Conservation (phyloP, 176 grass and related monocot genomes). For the Panicum miliaceum region DNA sequence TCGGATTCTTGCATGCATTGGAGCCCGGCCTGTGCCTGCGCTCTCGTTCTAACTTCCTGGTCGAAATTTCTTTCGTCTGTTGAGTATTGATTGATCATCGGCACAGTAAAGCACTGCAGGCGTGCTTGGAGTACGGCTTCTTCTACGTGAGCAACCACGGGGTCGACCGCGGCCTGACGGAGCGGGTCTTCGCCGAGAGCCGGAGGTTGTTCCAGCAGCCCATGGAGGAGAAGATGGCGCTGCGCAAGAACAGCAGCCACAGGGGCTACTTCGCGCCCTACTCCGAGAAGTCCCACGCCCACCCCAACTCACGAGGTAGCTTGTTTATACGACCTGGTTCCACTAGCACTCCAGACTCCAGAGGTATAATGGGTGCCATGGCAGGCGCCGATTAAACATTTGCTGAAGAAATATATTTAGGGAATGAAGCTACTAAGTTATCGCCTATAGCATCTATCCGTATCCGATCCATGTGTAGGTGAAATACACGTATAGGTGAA, state of each 20-base stretch:
- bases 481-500: too few relatives aligned
- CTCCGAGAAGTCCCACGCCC: slow-evolving; percentile 54
- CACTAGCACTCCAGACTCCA: too few relatives aligned
- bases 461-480: too few relatives aligned
- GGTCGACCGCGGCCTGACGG: slow-evolving; percentile 24
- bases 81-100: too few relatives aligned
- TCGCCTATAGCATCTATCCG: too few relatives aligned
- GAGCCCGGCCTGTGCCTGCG: too few relatives aligned
- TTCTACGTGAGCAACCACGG: slow-evolving; percentile 79
- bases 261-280: slow-evolving; percentile 59
- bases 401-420: too few relatives aligned
- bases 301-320: background rate
- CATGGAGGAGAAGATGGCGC: slow-evolving; percentile 58
- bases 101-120: slow-evolving; percentile 8
- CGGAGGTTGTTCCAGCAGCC: slow-evolving; percentile 54
- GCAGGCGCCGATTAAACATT: too few relatives aligned
- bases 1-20: background rate
- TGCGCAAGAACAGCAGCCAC: slow-evolving; percentile 37
- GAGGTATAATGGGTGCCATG: too few relatives aligned
- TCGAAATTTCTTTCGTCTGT: background rate
- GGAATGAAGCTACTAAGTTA: too few relatives aligned
- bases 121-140: slow-evolving; percentile 71
- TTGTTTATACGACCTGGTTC: too few relatives aligned
- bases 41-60: background rate
- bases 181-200: slow-evolving; percentile 54